Conservation (phyloP, 176 grass and related monocot species). For the Alloteropsis semialata region DNA sequence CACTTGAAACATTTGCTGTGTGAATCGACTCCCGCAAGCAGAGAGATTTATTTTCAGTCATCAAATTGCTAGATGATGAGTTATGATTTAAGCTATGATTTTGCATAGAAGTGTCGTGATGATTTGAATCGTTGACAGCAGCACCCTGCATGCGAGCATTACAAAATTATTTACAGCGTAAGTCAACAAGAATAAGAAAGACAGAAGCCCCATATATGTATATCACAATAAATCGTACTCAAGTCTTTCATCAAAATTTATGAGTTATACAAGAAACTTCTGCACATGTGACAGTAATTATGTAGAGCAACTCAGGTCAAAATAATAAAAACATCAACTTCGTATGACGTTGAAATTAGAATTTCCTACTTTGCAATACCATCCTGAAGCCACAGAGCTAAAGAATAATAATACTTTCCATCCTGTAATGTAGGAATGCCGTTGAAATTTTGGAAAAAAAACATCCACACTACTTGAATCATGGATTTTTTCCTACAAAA, state of each 20-base stretch:
- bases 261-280: not conserved
- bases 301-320: not conserved
- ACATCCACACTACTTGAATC: not conserved
- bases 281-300: not conserved
- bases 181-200: conserved; percentile 9
- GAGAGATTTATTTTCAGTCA: conserved; percentile 41
- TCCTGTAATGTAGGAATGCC: not conserved
- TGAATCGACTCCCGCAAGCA: conserved; percentile 38
- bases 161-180: conserved; percentile 2
- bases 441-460: not conserved
- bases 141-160: conserved; percentile 46
- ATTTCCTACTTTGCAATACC: not conserved
- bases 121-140: conserved; percentile 34
- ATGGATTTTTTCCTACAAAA: not conserved
- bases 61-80: conserved; percentile 42
- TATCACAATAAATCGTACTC: not conserved
- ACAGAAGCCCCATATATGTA: conserved; percentile 1
- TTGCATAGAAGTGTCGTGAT: conserved; percentile 52
- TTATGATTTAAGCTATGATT: conserved; percentile 45
- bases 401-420: not conserved
- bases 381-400: not conserved
- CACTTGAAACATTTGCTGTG: conserved; percentile 41
- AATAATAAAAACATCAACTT: not conserved
- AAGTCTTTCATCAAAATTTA: conserved; percentile 24
- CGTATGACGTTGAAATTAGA: conserved; percentile 8